Evolutionary conservation across 2,329 filamentous ascomycete species (phyloP), one percentile per base, ranked within the genome.

Genomic region (Sarocladium strictum): DNA sequence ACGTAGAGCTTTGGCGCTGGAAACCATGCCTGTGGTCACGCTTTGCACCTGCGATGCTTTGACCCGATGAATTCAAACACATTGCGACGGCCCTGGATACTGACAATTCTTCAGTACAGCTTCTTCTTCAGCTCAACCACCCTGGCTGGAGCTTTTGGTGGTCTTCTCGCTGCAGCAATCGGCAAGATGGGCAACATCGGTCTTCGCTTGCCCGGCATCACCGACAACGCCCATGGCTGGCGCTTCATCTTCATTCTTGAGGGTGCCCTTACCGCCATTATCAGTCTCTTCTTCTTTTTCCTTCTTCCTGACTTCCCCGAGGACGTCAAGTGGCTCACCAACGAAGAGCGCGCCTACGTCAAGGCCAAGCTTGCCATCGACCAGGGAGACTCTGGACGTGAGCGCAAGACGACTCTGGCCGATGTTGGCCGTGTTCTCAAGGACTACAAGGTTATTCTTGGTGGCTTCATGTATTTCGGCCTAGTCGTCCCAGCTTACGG

Each of bases 121-220:
- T 92, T 97, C 76, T 97, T 97, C 77, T 97, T 97, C 76, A 85
- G 82, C 64, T 89, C 80, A 26, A 92, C 89, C 1, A 88, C 86
- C 0, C 74, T 93, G 3, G 89, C 89, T 1, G 89, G 89, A 29
- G 89, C 90, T 0, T 97, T 96, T 63, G 91, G 90, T 41, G 91
- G 91, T 2, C 78, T 97, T 1, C 77, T 97, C 3, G 92, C 92
- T 1, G 86, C 84, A 1, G 92, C 86, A 0, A 95, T 97, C 58
- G 89, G 89, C n/a, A 89, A 94, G 64, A 92, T 96, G 89, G 80
- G 81, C 2, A 59, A 88, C 11, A 70, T 75, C 9, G 83, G 82
- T 21, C 94, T 92, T 63, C 19, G 17, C 5, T 27, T 53, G 33
- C 50, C 50, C 21, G 50, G 50, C 17, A 53, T 53, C 33, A 53